A percentile compares a stretch with the other conserved stretches of the same genome.
phyloP scores from a whole-genome alignment of 306 rosid species.

The Sechiopsis laciniata region DNA sequence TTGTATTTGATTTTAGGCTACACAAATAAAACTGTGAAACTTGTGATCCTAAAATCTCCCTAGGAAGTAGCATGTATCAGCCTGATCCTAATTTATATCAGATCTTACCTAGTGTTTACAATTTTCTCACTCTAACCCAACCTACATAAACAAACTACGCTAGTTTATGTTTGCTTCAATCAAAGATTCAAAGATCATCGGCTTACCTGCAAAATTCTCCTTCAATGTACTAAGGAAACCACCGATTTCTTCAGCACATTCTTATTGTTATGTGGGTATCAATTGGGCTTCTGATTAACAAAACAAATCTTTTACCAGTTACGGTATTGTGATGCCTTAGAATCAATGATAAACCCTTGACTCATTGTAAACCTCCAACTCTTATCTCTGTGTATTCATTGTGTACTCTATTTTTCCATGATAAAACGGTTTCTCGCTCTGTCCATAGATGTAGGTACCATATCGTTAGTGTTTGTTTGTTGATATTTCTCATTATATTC shows the following conservation, averaged over 20 bases:
- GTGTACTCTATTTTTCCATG: too few species aligned
- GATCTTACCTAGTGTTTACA: neutral
- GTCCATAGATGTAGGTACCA: too few species aligned
- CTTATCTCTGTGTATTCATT: too few species aligned
- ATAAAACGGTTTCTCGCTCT: too few species aligned
- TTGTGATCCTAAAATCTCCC: neutral
- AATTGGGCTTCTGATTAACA: too few species aligned
- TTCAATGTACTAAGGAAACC: neutral
- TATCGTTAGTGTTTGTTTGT: too few species aligned
- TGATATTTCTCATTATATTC: too few species aligned
- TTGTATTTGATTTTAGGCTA: slow-evolving; percentile 2
- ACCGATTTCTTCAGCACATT: neutral
- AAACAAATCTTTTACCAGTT: too few species aligned
- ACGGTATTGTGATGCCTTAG: too few species aligned
- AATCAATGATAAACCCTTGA: too few species aligned
- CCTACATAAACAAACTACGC: slow-evolving; percentile 1
- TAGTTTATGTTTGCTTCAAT: neutral
- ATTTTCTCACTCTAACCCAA: neutral
- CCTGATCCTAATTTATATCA: neutral
- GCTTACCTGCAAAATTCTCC: neutral
- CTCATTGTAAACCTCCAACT: too few species aligned
- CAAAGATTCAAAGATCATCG: neutral
- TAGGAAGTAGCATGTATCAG: neutral
- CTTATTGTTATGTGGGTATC: neutral
- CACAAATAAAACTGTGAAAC: neutral